Evolutionary conservation across 768 basidiomycete species (phyloP).

Genomic region (Boletus coccyginus): DNA sequence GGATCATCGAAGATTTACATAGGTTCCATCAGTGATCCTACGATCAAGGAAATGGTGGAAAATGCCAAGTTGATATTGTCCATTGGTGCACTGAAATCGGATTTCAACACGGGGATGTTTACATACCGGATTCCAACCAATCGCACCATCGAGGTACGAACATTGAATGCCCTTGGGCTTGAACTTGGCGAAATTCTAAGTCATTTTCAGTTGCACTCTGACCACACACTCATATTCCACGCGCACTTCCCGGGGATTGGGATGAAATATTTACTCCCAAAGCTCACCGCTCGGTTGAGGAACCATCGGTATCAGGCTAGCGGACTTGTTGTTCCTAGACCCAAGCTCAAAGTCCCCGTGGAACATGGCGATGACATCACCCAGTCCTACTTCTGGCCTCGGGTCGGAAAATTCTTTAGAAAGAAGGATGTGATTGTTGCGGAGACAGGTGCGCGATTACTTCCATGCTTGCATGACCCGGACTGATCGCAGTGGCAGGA

Average conservation of each 20-base stretch:
- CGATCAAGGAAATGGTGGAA: slow-evolving; percentile 71
- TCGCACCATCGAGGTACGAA: slow-evolving; percentile 67
- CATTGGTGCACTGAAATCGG: slow-evolving; percentile 65
- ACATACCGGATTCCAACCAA: slow-evolving; percentile 64
- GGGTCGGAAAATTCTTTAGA: slow-evolving; percentile 67
- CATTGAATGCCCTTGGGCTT: background rate
- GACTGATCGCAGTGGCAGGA: slow-evolving; percentile 32
- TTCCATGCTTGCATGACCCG: background rate
- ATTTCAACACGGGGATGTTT: slow-evolving; percentile 90
- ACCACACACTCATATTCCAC: slow-evolving; percentile 62
- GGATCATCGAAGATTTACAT: slow-evolving; percentile 60
- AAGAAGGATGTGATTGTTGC: slow-evolving; percentile 75
- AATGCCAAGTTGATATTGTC: slow-evolving; percentile 71
- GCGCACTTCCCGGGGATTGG: slow-evolving; percentile 63
- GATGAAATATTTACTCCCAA: slow-evolving; percentile 76
- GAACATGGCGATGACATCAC: slow-evolving; percentile 56
- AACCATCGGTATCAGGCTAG: slow-evolving; percentile 39
- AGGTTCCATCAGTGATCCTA: slow-evolving; percentile 65
- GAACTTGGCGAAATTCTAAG: background rate
- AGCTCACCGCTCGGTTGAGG: slow-evolving; percentile 55
- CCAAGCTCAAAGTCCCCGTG: slow-evolving; percentile 42
- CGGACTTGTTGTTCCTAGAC: slow-evolving; percentile 46
- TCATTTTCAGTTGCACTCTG: slow-evolving; percentile 64
- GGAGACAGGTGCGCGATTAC: slow-evolving; percentile 63
- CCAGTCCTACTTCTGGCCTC: slow-evolving; percentile 85